Evolutionary conservation across 441 rosid species (phyloP), one percentile per base, ranked within the genome.

Genomic region (Daphne laureola): DNA sequence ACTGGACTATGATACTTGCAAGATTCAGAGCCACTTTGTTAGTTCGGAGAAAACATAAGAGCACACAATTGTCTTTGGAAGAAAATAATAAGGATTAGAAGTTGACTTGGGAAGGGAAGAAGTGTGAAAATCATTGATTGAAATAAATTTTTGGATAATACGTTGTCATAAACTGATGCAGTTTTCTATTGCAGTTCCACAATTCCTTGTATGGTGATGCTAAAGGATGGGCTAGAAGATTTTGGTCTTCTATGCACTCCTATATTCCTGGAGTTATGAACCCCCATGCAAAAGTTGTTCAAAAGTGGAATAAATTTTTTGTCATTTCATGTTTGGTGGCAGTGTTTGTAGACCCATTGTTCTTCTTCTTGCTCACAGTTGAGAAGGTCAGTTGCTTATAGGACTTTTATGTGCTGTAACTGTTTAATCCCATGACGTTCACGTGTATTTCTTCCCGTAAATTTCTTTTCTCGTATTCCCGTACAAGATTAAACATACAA

Each of bases 321-420:
- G 87, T 80, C 44, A 68, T 81, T 61, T 78, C 86, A 26, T 92
- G 86, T 64, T 67, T 88, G 75, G 57, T 82, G 74, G 91, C 93
- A 42, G 77, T 88, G 59, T 88, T 88, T 55, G 57, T 86, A 3
- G 98, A 91, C 59, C 98, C 95, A 0, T 69, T 88, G 63, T 91
- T 88, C 69, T 82, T 86, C 81, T 78, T 86, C 83, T 66, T 84
- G 77, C 67, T 80, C 18, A 65, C 68, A 16, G 77, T 70, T 43
- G 48, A 59, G 38, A 5, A 73, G 87, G 98, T 87, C 18, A 38
- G 53, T 38, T 53, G 36, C 40, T 18, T 21, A 21, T 21, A 45
- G 45, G 40, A 9, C 17, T n/a, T 53, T 31, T 38, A 12, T 25
- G 18, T 31, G 25, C 17, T 2, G 6, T 41, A 41, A 16, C 11